Percentiles rank a stretch among this genome's conserved stretches.
Conservation (phyloP, 257 asterid genomes). For the Rubia yunnanensis region DNA sequence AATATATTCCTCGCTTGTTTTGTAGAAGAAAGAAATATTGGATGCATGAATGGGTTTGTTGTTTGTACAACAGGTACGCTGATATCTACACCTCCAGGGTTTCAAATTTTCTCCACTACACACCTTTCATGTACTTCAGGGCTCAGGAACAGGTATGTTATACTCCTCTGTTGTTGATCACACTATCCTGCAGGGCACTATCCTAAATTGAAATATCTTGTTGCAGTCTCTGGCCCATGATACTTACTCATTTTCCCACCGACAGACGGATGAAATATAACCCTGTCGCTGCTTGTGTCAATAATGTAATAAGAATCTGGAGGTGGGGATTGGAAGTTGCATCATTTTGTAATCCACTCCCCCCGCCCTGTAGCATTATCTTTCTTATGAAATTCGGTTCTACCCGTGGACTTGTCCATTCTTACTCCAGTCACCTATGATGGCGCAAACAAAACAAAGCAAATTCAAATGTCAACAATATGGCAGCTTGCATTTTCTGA, state of each 20-base stretch:
- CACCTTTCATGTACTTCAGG: slow-evolving; percentile 87
- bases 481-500: slow-evolving; percentile 61
- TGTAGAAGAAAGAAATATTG: neutral
- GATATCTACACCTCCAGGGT: slow-evolving; percentile 90
- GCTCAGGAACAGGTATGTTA: slow-evolving; percentile 61
- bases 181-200: too few species aligned
- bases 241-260: slow-evolving; percentile 38
- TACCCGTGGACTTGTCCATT: too few species aligned
- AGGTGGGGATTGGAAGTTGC: too few species aligned
- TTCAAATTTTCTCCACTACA: slow-evolving; percentile 81
- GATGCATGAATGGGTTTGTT: neutral
- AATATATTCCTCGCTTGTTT: slow-evolving; percentile 4
- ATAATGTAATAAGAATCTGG: too few species aligned
- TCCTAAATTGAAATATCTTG: neutral
- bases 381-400: too few species aligned
- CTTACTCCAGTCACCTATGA: too few species aligned
- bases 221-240: slow-evolving; percentile 83
- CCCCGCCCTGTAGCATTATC: too few species aligned
- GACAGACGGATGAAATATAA: slow-evolving; percentile 11
- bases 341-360: too few species aligned
- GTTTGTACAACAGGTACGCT: slow-evolving; percentile 57
- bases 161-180: too few species aligned
- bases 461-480: neutral
- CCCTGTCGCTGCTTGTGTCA: neutral
- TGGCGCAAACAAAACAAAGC: too few species aligned